Percentiles rank a stretch among this genome's conserved stretches.
phyloP scores from a whole-genome alignment of 176 grass and related monocot species.

The Dactylis glomerata region DNA sequence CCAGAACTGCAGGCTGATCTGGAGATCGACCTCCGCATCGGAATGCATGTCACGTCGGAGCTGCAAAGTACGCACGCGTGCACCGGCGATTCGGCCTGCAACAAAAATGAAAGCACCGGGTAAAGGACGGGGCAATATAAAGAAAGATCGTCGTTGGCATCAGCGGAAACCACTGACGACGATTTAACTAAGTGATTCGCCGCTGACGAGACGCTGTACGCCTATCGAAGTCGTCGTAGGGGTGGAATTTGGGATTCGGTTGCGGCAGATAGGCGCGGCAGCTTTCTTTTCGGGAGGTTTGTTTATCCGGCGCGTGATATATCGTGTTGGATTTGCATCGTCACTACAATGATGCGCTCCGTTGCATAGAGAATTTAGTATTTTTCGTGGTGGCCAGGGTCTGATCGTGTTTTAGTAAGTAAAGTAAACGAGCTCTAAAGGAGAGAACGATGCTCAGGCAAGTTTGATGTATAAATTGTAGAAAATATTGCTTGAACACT shows the following conservation, averaged over 20 bases:
- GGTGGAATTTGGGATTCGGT: neutral
- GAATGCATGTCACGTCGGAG: neutral
- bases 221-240: neutral
- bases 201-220: neutral
- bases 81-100: too few relatives aligned
- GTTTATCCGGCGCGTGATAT: neutral
- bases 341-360: neutral
- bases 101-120: too few relatives aligned
- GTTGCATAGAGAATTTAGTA: neutral
- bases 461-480: too few relatives aligned
- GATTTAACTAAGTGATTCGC: constrained; percentile 3
- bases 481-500: too few relatives aligned
- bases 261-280: constrained; percentile 13
- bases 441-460: too few relatives aligned
- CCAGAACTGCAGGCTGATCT: neutral
- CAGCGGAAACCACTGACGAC: too few relatives aligned
- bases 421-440: too few relatives aligned
- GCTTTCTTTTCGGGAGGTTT: neutral
- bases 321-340: neutral
- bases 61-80: neutral
- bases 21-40: neutral
- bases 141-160: too few relatives aligned
- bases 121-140: too few relatives aligned
- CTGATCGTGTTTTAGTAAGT: too few relatives aligned
- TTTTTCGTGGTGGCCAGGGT: too few relatives aligned